Evolutionary conservation across 768 basidiomycete genomes (phyloP).

Genomic region (Gymnopilus dilepis): DNA sequence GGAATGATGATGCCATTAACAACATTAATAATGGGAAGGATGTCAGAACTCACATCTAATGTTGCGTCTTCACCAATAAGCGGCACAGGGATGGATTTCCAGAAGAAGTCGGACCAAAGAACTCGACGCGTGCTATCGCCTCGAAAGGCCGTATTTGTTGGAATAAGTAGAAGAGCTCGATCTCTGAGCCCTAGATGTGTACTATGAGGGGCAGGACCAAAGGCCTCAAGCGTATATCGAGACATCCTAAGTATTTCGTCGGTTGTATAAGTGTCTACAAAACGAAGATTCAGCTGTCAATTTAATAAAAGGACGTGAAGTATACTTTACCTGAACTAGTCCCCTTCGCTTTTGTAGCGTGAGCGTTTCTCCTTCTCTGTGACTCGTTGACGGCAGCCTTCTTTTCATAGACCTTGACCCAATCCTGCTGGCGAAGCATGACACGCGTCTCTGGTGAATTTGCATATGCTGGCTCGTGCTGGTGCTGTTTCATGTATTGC

Average conservation of each 20-base stretch:
- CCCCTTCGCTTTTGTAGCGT: too few species aligned
- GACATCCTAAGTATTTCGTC: too few species aligned
- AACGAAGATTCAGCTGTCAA: too few species aligned
- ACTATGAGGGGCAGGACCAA: too few species aligned
- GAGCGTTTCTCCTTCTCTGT: constrained; percentile 6
- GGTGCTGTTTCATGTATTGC: constrained; percentile 22
- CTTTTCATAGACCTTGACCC: constrained; percentile 26
- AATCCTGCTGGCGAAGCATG: constrained; percentile 23
- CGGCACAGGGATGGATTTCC: constrained; percentile 22
- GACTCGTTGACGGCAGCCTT: constrained; percentile 24
- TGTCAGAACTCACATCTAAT: constrained; percentile 22
- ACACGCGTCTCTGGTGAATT: constrained; percentile 22
- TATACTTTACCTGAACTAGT: too few species aligned
- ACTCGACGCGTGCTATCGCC: constrained; percentile 33
- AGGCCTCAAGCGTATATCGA: too few species aligned
- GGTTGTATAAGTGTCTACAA: too few species aligned
- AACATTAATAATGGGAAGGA: too few species aligned
- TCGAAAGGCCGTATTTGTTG: constrained; percentile 32
- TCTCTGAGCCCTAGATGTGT: constrained; percentile 27
- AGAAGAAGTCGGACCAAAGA: constrained; percentile 31
- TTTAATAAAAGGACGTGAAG: too few species aligned
- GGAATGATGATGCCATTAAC: too few species aligned
- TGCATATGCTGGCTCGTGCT: constrained; percentile 24
- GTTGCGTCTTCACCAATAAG: constrained; percentile 23
- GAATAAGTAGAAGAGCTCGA: constrained; percentile 35